Evolutionary conservation across 1,284 basidiomycete genomes (phyloP).

Genomic region (Trametes hirsuta): DNA sequence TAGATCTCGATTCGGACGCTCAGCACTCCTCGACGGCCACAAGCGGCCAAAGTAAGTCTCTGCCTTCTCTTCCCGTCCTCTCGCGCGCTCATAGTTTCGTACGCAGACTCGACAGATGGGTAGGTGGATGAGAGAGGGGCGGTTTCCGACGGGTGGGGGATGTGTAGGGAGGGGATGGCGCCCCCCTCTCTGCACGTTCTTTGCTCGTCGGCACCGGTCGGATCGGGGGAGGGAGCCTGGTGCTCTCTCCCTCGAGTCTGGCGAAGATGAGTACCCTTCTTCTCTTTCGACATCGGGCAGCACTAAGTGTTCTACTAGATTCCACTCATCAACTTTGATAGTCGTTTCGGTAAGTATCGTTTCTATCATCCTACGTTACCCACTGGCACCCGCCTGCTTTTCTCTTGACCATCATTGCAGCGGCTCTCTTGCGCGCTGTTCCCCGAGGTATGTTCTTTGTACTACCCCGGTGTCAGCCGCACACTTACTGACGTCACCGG

Average conservation of each 20-base stretch:
- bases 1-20: neutral
- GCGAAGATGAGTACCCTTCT: neutral
- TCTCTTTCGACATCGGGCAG: constrained; percentile 29
- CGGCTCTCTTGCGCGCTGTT: too few relatives aligned
- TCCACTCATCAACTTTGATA: neutral
- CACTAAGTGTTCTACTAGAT: neutral
- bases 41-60: too few relatives aligned
- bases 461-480: too few relatives aligned
- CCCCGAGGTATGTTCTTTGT: too few relatives aligned
- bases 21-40: neutral
- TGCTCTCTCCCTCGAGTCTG: constrained; percentile 9
- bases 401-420: too few relatives aligned
- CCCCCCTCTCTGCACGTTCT: neutral
- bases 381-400: too few relatives aligned
- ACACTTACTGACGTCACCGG: too few relatives aligned
- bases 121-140: neutral
- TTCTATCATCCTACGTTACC: too few relatives aligned
- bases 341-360: too few relatives aligned
- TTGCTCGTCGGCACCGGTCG: neutral
- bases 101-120: neutral
- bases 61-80: too few relatives aligned
- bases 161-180: constrained; percentile 3
- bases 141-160: neutral
- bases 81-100: too few relatives aligned
- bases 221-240: constrained; percentile 12